These are phyloP conservation scores for Bolboschoenus planiculmis DNA, from an alignment of 176 grass and related monocot species.

Conservation along the genomic window DNA sequence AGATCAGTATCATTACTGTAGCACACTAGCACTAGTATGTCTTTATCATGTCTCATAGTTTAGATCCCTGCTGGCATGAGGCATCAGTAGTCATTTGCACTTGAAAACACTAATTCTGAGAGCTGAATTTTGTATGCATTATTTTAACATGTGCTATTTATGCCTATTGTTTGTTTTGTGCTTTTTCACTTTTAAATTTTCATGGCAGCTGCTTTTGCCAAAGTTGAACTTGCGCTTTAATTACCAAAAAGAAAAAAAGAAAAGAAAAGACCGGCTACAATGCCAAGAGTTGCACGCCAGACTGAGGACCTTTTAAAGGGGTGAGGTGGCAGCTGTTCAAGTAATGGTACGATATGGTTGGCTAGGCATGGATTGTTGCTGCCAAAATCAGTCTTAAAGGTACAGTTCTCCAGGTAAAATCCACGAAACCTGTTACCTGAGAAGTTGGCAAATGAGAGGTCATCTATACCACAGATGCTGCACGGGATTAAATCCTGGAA, in stretches of 20 bases:
- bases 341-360: conserved; percentile 24
- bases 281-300: conserved; percentile 35
- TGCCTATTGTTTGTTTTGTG: background rate
- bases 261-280: conserved; percentile 24
- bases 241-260: background rate
- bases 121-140: background rate
- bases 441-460: conserved; percentile 68
- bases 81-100: background rate
- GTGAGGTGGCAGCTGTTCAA: conserved; percentile 28
- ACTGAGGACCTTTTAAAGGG: conserved; percentile 30
- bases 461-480: conserved; percentile 58
- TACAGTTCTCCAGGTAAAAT: conserved; percentile 50
- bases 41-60: background rate
- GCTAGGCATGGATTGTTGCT: conserved; percentile 25
- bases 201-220: background rate
- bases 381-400: conserved; percentile 33
- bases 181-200: background rate
- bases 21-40: background rate
- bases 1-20: background rate
- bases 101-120: background rate
- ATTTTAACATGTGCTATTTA: background rate
- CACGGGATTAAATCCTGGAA: conserved; percentile 69
- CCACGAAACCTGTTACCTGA: conserved; percentile 58
- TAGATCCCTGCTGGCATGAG: background rate
- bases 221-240: background rate